These are phyloP conservation scores for Tilletia walkeri DNA, from an alignment of 1,284 basidiomycete species.

Conservation along the genomic window DNA sequence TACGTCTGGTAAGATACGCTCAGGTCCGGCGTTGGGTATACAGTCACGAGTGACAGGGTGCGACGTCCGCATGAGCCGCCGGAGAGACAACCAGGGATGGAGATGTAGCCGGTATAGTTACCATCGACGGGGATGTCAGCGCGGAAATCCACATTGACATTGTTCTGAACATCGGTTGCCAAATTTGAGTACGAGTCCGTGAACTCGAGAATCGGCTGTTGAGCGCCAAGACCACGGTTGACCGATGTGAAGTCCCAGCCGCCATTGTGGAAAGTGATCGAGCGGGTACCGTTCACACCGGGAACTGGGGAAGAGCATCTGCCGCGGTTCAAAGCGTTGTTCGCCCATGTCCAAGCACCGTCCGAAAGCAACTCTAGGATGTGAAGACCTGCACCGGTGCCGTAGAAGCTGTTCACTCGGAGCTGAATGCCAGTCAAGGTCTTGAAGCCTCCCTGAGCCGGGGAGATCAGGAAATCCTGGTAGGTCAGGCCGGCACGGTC, in stretches of 20 bases:
- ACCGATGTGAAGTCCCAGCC: slow-evolving; percentile 43
- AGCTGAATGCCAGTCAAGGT: slow-evolving; percentile 15
- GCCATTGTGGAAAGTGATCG: slow-evolving; percentile 37
- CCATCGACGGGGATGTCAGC: slow-evolving; percentile 86
- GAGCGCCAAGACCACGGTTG: slow-evolving; percentile 71
- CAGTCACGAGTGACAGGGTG: slow-evolving; percentile 77
- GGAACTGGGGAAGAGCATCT: slow-evolving; percentile 34
- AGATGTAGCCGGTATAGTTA: slow-evolving; percentile 76
- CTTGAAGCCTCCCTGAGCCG: slow-evolving; percentile 62
- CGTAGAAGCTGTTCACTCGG: slow-evolving; percentile 50
- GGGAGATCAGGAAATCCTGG: slow-evolving; percentile 79
- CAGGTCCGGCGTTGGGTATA: slow-evolving; percentile 51
- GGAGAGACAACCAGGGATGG: slow-evolving; percentile 79
- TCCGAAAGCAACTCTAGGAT: slow-evolving; percentile 84
- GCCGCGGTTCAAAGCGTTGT: slow-evolving; percentile 46
- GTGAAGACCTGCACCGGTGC: slow-evolving; percentile 77
- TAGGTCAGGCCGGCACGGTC: slow-evolving; percentile 68
- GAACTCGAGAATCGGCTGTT: slow-evolving; percentile 71
- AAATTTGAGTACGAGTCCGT: slow-evolving; percentile 68
- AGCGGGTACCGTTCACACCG: slow-evolving; percentile 40
- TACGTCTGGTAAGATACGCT: slow-evolving; percentile 66
- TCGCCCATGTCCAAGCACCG: slow-evolving; percentile 60
- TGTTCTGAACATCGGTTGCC: slow-evolving; percentile 65
- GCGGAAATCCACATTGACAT: slow-evolving; percentile 70
- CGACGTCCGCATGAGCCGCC: slow-evolving; percentile 77